Conservation (phyloP, 1,139 yeast genomes). For the Fermentozyma sake region DNA sequence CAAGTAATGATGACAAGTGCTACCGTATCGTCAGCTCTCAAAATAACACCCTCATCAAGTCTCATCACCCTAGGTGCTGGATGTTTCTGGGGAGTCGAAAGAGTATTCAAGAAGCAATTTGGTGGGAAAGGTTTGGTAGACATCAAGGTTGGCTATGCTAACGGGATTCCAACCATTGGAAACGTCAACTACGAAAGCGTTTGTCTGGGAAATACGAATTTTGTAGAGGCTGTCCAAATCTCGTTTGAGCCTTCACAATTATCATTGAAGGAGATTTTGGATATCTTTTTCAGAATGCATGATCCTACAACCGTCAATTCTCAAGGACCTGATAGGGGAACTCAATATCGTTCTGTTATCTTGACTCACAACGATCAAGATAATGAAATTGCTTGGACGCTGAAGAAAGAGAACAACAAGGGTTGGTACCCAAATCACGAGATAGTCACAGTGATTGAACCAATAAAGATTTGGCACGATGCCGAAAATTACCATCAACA, state of each 20-base stretch:
- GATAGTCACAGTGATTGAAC: conserved; percentile 63
- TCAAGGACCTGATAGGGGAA: conserved; percentile 82
- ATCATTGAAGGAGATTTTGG: conserved; percentile 58
- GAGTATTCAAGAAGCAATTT: conserved; percentile 69
- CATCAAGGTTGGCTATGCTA: conserved; percentile 84
- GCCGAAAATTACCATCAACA: conserved; percentile 93
- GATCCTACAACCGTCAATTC: conserved; percentile 63
- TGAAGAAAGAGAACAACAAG: conserved; percentile 30
- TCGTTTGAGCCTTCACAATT: conserved; percentile 70
- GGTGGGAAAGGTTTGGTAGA: conserved; percentile 62
- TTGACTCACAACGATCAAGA: conserved; percentile 53
- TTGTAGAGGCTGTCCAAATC: conserved; percentile 78
- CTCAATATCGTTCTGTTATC: conserved; percentile 80
- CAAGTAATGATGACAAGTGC: conserved; percentile 16
- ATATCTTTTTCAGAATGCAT: conserved; percentile 86
- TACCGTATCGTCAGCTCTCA: conserved; percentile 33
- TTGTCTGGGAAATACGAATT: conserved; percentile 66
- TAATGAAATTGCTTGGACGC: conserved; percentile 23
- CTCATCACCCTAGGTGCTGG: conserved; percentile 71
- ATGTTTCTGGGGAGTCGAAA: conserved; percentile 96
- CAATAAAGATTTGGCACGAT: conserved; percentile 70
- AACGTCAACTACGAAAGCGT: conserved; percentile 74
- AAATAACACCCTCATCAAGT: conserved; percentile 37
- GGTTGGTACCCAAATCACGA: conserved; percentile 42
- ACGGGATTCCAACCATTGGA: conserved; percentile 49